Conservation (phyloP, 768 basidiomycete species). For the Lactifluus volemus region DNA sequence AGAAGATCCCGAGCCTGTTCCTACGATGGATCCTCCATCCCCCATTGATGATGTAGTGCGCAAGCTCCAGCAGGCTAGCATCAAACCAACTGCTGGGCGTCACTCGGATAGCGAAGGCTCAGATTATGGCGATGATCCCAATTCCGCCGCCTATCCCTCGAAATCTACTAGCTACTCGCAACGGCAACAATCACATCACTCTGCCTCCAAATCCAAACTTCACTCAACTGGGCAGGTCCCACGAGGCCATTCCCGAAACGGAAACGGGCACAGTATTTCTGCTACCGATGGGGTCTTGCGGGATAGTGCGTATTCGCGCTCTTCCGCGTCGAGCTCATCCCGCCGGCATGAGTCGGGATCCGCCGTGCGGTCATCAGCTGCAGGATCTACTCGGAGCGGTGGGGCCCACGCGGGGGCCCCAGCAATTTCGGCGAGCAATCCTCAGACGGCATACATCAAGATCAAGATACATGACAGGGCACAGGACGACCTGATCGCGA, state of each 20-base stretch:
- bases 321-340: slow-evolving; percentile 23
- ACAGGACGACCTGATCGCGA: slow-evolving; percentile 93
- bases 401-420: slow-evolving; percentile 57
- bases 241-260: neutral
- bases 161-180: slow-evolving; percentile 4
- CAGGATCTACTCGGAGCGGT: slow-evolving; percentile 41
- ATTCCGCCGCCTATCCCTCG: neutral
- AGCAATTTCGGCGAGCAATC: slow-evolving; percentile 67
- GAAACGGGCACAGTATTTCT: neutral
- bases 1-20: slow-evolving; percentile 22
- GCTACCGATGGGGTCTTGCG: slow-evolving; percentile 18
- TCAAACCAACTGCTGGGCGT: slow-evolving; percentile 39
- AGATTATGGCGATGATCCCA: slow-evolving; percentile 34
- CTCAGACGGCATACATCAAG: slow-evolving; percentile 87
- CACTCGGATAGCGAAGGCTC: slow-evolving; percentile 50
- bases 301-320: slow-evolving; percentile 26
- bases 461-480: slow-evolving; percentile 96
- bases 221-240: slow-evolving; percentile 2
- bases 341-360: slow-evolving; percentile 11
- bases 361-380: slow-evolving; percentile 31
- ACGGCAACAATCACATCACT: slow-evolving; percentile 20
- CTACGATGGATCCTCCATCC: slow-evolving; percentile 27
- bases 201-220: slow-evolving; percentile 14
- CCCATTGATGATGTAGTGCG: slow-evolving; percentile 30
- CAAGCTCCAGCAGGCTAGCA: slow-evolving; percentile 27